Evolutionary conservation across 768 basidiomycete species (phyloP).

Genomic region (Myochromella boudieri): DNA sequence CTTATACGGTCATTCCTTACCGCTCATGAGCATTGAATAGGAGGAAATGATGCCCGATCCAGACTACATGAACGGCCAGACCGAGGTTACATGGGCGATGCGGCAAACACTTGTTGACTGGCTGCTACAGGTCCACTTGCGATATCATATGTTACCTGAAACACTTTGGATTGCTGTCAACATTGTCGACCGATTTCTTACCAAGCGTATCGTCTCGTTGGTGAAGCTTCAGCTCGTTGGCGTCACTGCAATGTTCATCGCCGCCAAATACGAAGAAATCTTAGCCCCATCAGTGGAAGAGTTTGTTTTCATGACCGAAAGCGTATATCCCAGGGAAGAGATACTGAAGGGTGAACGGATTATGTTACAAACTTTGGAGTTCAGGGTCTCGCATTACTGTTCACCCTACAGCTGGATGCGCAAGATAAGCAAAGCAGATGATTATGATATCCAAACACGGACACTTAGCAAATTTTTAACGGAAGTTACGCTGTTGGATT

Average conservation of each 20-base stretch:
- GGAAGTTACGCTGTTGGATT: slow-evolving; percentile 91
- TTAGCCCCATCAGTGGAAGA: slow-evolving; percentile 96
- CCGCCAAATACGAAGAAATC: slow-evolving; percentile 99
- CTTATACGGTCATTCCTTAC: slow-evolving; percentile 1
- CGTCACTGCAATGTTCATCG: slow-evolving; percentile 98
- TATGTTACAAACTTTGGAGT: slow-evolving; percentile 92
- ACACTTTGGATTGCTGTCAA: slow-evolving; percentile 99
- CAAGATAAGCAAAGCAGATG: slow-evolving; percentile 97
- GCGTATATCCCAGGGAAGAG: slow-evolving; percentile 91
- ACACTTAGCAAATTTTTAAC: slow-evolving; percentile 97
- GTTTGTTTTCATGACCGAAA: slow-evolving; percentile 98
- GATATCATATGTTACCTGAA: slow-evolving; percentile 99
- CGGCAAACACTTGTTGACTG: slow-evolving; percentile 97
- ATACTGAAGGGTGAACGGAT: slow-evolving; percentile 98
- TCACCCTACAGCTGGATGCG: slow-evolving; percentile 99
- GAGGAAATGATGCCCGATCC: slow-evolving; percentile 87
- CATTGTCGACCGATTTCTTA: slow-evolving; percentile 91
- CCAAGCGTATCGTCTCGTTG: slow-evolving; percentile 82
- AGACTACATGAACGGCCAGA: slow-evolving; percentile 92
- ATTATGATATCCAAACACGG: slow-evolving; percentile 96
- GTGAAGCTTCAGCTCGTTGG: slow-evolving; percentile 96
- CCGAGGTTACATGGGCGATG: slow-evolving; percentile 92
- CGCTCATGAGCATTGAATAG: slow-evolving; percentile 39
- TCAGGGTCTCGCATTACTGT: slow-evolving; percentile 95
- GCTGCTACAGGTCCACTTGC: slow-evolving; percentile 95